Conservation (phyloP, 208 protist species). For the Acanthamoeba royreba region DNA sequence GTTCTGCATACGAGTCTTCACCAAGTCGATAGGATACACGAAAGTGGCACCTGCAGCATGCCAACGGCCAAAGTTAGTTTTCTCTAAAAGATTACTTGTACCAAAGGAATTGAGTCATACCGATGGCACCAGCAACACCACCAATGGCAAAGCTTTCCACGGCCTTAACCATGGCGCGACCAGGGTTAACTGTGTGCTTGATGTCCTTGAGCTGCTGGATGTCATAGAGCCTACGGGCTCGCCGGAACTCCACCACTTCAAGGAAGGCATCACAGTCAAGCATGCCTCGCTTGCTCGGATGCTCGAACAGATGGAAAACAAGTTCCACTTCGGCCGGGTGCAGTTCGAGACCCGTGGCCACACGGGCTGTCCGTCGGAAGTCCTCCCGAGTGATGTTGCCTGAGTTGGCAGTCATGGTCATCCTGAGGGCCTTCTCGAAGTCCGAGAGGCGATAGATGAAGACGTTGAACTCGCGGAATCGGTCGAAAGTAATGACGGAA, state of each 20-base stretch:
- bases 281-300: constrained; percentile 45
- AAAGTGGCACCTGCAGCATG: constrained; percentile 70
- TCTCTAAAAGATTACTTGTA: not conserved
- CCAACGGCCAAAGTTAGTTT: constrained; percentile 51
- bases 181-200: not conserved
- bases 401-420: not conserved
- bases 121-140: not conserved
- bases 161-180: not conserved
- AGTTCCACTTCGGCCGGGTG: constrained; percentile 64
- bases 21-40: constrained; percentile 79
- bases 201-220: not conserved
- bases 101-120: not conserved
- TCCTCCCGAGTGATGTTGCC: not conserved
- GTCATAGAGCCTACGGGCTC: constrained; percentile 14
- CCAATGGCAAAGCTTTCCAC: constrained; percentile 64
- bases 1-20: constrained; percentile 80
- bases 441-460: not conserved
- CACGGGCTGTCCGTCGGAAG: not conserved
- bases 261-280: not conserved
- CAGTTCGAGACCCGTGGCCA: not conserved
- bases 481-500: not conserved
- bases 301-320: constrained; percentile 65
- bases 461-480: not conserved
- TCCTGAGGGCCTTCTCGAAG: not conserved
- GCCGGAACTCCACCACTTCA: constrained; percentile 36